Evolutionary conservation across 2,329 filamentous ascomycete species (phyloP), one percentile per base, ranked within the genome.

Genomic region (Aspergillus japonicus): DNA sequence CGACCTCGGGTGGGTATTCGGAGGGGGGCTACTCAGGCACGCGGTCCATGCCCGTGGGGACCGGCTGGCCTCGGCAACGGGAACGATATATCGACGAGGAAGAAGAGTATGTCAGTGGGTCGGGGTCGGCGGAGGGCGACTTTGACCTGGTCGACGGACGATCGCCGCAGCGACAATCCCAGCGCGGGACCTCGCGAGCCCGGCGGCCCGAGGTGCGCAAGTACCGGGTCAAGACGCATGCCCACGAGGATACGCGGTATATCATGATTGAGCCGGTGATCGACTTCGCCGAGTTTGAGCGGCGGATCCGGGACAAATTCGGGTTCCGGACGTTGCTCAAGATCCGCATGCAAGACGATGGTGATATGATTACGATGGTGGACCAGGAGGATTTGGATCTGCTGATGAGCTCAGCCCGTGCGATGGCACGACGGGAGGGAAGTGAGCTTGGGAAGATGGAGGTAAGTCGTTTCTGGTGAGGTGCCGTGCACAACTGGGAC

Each of bases 371-470:
- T 71, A 97, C 94, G 33, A 89, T 99, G 86, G 92, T 90, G 31
- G 95, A 99, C 75, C 91, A 97, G 75, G 95, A 99, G 71, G 95
- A 99, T 78, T 78, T 97, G 63, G 93, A 98, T 54, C 90, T 97
- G 87, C 87, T 91, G 29, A 83, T 98, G 56, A 84, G 85, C 74
- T 84, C 81, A 50, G 87, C 88, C 6, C 90, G 87, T 75, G 84
- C 84, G 53, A 79, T 81, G 60, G 92, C 90, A 51, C 86, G 82
- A 77, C 90, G 85, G 75, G 89, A 94, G 72, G 85, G 87, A 68
- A 82, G 84, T 63, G 93, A 96, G 64, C 89, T 92, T 81, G 92
- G 91, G 55, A 97, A 96, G 84, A 87, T 97, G 87, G 95, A 98
- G 86, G 92, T 97, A 76, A 84, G 90, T 81, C 60, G 59, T 53